phyloP scores from a whole-genome alignment of 2,329 filamentous ascomycete species.

The Diaporthe nobilis region DNA sequence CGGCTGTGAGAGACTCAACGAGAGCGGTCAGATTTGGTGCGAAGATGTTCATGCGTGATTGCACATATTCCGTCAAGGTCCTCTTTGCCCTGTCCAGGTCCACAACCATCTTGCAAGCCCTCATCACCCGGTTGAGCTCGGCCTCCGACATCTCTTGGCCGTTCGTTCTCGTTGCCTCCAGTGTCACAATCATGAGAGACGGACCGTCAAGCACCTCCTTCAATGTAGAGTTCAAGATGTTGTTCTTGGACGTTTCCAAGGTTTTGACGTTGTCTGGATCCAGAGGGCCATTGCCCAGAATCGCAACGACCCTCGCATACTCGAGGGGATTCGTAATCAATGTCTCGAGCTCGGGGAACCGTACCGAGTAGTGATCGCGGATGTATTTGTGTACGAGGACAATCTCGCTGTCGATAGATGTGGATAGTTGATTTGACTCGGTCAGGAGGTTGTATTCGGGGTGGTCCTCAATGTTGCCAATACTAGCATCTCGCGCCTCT shows the following conservation, averaged over 20 bases:
- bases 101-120: conserved; percentile 90
- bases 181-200: conserved; percentile 93
- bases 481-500: conserved; percentile 68
- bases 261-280: conserved; percentile 84
- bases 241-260: conserved; percentile 82
- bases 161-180: conserved; percentile 92
- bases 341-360: conserved; percentile 92
- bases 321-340: conserved; percentile 93
- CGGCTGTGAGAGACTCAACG: conserved; percentile 92
- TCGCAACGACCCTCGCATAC: conserved; percentile 94
- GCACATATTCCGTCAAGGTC: conserved; percentile 91
- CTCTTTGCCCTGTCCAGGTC: conserved; percentile 88
- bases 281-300: conserved; percentile 92
- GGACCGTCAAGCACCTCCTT: conserved; percentile 89
- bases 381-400: conserved; percentile 96
- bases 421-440: conserved; percentile 90
- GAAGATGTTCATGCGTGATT: conserved; percentile 96
- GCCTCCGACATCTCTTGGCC: conserved; percentile 82
- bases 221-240: conserved; percentile 81
- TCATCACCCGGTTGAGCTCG: conserved; percentile 80
- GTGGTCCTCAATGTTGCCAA: conserved; percentile 92
- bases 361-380: conserved; percentile 92
- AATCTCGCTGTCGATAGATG: conserved; percentile 93
- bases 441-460: conserved; percentile 92
- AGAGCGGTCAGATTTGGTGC: conserved; percentile 93